These are phyloP conservation scores for Xylaria sp. DNA, from an alignment of 2,329 filamentous ascomycete species.

Conservation along the genomic window DNA sequence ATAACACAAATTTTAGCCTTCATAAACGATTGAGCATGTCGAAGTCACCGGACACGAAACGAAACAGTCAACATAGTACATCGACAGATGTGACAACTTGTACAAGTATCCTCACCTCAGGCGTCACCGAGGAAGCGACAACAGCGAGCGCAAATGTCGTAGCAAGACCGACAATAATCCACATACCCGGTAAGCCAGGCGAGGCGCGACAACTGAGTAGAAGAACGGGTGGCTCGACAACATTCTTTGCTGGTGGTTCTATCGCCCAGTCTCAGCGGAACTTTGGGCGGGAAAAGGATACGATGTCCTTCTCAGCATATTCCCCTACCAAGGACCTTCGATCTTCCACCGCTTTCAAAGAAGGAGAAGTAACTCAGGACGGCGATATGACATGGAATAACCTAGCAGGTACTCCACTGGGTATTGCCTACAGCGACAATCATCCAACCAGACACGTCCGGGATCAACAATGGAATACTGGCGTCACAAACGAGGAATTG, in stretches of 20 bases:
- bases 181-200: constrained; percentile 49
- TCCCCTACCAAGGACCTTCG: constrained; percentile 26
- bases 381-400: constrained; percentile 45
- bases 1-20: constrained; percentile 33
- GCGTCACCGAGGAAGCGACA: constrained; percentile 44
- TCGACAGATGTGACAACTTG: constrained; percentile 45
- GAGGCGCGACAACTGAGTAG: constrained; percentile 47
- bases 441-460: constrained; percentile 37
- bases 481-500: constrained; percentile 38
- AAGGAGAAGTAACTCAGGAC: constrained; percentile 30
- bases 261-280: constrained; percentile 44
- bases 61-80: constrained; percentile 44
- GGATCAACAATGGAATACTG: constrained; percentile 42
- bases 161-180: constrained; percentile 49
- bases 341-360: constrained; percentile 31
- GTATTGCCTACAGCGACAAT: constrained; percentile 47
- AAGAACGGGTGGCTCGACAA: constrained; percentile 42
- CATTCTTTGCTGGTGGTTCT: constrained; percentile 46
- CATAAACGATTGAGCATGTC: constrained; percentile 43
- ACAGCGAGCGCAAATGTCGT: constrained; percentile 45
- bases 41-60: constrained; percentile 38
- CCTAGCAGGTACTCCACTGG: constrained; percentile 44
- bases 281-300: constrained; percentile 33
- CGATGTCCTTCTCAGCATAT: constrained; percentile 19
- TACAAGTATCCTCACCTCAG: constrained; percentile 49